Percentiles rank a stretch among this genome's conserved stretches.
Conservation (phyloP, 139 green algal species). For the Asterochloris sp. region DNA sequence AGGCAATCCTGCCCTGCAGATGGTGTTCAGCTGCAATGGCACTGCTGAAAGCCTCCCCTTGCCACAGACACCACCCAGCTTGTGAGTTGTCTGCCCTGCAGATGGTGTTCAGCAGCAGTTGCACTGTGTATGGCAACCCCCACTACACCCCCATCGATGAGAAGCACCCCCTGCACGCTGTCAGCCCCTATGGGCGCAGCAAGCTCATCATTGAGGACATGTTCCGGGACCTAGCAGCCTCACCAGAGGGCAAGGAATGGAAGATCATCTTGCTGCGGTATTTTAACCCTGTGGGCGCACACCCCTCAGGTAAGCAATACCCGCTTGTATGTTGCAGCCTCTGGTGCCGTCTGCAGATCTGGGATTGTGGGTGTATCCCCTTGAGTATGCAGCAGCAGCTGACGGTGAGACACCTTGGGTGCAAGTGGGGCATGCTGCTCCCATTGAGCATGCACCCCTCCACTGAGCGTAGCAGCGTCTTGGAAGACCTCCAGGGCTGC, state of each 20-base stretch:
- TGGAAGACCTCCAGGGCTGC: too few relatives aligned
- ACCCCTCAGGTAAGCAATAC: conserved; percentile 56
- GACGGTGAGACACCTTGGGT: too few relatives aligned
- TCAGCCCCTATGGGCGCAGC: conserved; percentile 93
- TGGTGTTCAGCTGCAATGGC: conserved; percentile 82
- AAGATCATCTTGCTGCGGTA: conserved; percentile 88
- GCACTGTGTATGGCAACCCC: conserved; percentile 96
- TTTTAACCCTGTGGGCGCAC: conserved; percentile 92
- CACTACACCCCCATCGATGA: conserved; percentile 89
- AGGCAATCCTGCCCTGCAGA: conserved; percentile 41
- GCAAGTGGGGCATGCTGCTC: too few relatives aligned
- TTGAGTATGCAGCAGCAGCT: too few relatives aligned
- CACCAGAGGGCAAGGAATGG: conserved; percentile 66
- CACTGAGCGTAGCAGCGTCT: too few relatives aligned
- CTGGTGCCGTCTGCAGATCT: too few relatives aligned
- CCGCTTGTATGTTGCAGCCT: neutral
- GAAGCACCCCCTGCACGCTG: conserved; percentile 64
- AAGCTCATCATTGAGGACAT: conserved; percentile 99
- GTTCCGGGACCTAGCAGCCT: conserved; percentile 59
- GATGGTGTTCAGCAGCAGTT: conserved; percentile 91
- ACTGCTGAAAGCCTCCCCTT: too few relatives aligned
- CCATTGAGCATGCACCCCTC: too few relatives aligned
- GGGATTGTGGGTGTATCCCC: too few relatives aligned
- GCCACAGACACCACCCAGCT: too few relatives aligned
- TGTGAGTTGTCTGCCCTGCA: conserved; percentile 33